These are phyloP conservation scores for Plasmodium reichenowi DNA, from an alignment of 169 alveolate genomes.

Conservation along the genomic window DNA sequence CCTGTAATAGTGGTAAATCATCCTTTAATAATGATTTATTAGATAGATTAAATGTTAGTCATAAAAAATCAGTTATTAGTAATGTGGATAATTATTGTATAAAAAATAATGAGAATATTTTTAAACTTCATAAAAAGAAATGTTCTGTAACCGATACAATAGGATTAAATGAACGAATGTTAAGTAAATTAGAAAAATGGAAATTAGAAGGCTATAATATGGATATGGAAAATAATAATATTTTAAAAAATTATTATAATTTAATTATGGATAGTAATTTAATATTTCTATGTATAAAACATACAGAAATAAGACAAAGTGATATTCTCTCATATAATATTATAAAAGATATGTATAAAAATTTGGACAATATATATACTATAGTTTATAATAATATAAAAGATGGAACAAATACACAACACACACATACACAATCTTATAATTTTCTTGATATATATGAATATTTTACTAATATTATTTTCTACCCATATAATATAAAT, in stretches of 20 bases:
- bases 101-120: constrained; percentile 20
- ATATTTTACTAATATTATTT: constrained; percentile 31
- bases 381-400: constrained; percentile 5
- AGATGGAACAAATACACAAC: neutral
- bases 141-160: constrained; percentile 42
- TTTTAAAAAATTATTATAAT: constrained; percentile 24
- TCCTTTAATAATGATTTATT: constrained; percentile 31
- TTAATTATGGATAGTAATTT: constrained; percentile 31
- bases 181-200: constrained; percentile 17
- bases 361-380: constrained; percentile 16
- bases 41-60: constrained; percentile 15
- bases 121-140: constrained; percentile 18
- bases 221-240: constrained; percentile 17
- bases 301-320: constrained; percentile 14
- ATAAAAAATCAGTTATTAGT: constrained; percentile 38
- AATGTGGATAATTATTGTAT: constrained; percentile 33
- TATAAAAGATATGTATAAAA: constrained; percentile 18
- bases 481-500: constrained; percentile 34
- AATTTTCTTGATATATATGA: constrained; percentile 36
- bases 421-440: neutral
- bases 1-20: constrained; percentile 61
- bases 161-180: constrained; percentile 61
- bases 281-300: constrained; percentile 20
- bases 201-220: neutral
- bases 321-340: constrained; percentile 35